A percentile compares a stretch with the other conserved stretches of the same genome.
Evolutionary conservation across 768 basidiomycete genomes (phyloP).

Genomic region (Botryobasidium botryosum): DNA sequence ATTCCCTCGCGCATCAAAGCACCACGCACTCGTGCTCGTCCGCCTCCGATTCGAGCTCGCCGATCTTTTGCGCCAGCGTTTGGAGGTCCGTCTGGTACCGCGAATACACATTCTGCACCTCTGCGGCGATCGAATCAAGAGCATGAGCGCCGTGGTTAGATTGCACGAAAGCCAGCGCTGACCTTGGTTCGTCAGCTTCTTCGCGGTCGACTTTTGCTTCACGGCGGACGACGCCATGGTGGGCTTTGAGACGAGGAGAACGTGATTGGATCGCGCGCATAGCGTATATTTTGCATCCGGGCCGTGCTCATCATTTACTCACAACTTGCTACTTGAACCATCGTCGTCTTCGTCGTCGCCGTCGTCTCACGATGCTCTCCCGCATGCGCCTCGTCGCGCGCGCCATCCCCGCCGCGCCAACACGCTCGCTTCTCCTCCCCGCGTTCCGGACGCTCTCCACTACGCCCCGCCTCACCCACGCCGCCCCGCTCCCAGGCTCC

Average conservation of each 20-base stretch:
- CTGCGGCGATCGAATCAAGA: too few species aligned
- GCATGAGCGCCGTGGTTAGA: too few species aligned
- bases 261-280: neutral
- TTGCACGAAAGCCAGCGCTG: too few species aligned
- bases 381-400: too few species aligned
- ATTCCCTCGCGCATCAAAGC: neutral
- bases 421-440: neutral
- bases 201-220: constrained; percentile 32
- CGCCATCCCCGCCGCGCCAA: too few species aligned
- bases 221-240: constrained; percentile 18
- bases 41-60: constrained; percentile 87
- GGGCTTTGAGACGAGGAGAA: too few species aligned
- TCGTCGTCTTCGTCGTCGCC: too few species aligned
- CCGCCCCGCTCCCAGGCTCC: neutral
- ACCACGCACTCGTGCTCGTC: constrained; percentile 82
- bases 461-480: constrained; percentile 11
- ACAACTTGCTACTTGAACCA: too few species aligned
- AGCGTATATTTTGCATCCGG: too few species aligned
- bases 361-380: too few species aligned
- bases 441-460: constrained; percentile 38
- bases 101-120: constrained; percentile 68
- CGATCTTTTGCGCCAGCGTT: constrained; percentile 83
- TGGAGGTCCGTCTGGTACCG: constrained; percentile 79
- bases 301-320: too few species aligned
- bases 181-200: constrained; percentile 57